Evolutionary conservation across 1,284 basidiomycete genomes (phyloP), one percentile per base, ranked within the genome.

Genomic region (Melanopsichium pennsylvanicum): DNA sequence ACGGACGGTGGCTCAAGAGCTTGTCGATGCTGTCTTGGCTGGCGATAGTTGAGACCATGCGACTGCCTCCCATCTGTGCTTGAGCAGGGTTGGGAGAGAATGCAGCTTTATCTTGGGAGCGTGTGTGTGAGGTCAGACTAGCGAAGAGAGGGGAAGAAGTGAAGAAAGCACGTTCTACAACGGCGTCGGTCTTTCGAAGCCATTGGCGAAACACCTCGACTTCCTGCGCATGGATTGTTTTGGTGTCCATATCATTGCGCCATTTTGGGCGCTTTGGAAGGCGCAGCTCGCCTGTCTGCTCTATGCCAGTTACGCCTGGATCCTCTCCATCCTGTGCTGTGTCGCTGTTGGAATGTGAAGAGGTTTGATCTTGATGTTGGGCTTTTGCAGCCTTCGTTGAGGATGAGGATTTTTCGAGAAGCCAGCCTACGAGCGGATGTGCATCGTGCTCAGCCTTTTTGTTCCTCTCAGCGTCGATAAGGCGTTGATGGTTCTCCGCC

Each of bases 211-310:
- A 75, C 21, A 72, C 73, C 36, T 70, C 61, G 4, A 38, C 34
- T 32, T 75, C 73, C 40, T 75, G 72, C 4, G 71, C 36, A 19
- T 67, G 71, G 33, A 75, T 54, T 3, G 68, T 66, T 35, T 75
- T 73, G 31, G 64, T 59, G 46, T 62, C 57, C 61, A 71, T 67
- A 25, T 69, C 71, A 12, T 51, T 35, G 3, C 62, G 39, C 73
- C 73, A 75, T 10, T 68, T 62, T 3, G 73, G 73, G 31, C 66
- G 51, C 41, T 73, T 75, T 7, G 73, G 71, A 9, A 75, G 59
- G 15, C 57, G 50, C 3, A 70, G 57, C 45, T 70, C 67, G 13
- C 60, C 60, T 0, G 40, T 49, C 35, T 64, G 40, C 27, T 70
- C 67, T 23, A 54, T 31, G 0, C 67, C 66, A 18, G 52, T 60